Base-by-base conservation (phyloP, 169 alveolate species). In the Besnoitia besnoiti region DNA sequence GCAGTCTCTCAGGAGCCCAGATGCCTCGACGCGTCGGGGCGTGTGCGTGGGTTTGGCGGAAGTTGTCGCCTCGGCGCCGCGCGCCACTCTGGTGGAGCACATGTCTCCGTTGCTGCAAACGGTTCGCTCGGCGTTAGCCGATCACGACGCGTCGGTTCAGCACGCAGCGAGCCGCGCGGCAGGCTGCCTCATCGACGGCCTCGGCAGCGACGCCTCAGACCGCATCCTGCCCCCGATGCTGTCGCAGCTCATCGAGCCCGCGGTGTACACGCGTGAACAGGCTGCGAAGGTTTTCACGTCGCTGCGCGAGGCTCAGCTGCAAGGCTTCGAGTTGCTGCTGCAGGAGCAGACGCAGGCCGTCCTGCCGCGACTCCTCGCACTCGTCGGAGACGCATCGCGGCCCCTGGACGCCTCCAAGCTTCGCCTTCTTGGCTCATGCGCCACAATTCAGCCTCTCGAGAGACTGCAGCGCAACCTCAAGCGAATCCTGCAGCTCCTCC, bases 31-130 rank as follows among this genome's bases (percentile, higher is more conserved):
- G 3, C 90, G 93, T 0, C 93, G 90, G 50, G 96, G 96, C 33
- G 96, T 92, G 30, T 94, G 96, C 85, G 40, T 92, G 8, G 96
- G 95, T 16, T 39, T 94, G 75, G 90, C 93, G 30, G 96, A 94
- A 89, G 90, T 92, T 27, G 91, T 94, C 85, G 77, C 75, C 40
- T 85, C 89, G 2, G 92, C 93, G 59, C 77, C 94, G 50, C 92
- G 92, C 59, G 85, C 93, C 61, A 84, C 89, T 21, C 85, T 94
- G 61, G 51, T 92, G 21, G 93, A 87, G 33, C 85, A 92, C 55
- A 42, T 90, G 55, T 77, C 75, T 40, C 80, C 85, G 61, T 80
- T 94, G n/a, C 90, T 91, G 10, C 93, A 93, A 10, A 88, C 92
- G 47, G 76, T 91, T 33, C 76, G 50, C 51, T 1, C 49, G 55